Percentiles rank a stretch among this genome's conserved stretches.
Conservation (phyloP, 176 grass and related monocot genomes). For the Oryza glumipatula region DNA sequence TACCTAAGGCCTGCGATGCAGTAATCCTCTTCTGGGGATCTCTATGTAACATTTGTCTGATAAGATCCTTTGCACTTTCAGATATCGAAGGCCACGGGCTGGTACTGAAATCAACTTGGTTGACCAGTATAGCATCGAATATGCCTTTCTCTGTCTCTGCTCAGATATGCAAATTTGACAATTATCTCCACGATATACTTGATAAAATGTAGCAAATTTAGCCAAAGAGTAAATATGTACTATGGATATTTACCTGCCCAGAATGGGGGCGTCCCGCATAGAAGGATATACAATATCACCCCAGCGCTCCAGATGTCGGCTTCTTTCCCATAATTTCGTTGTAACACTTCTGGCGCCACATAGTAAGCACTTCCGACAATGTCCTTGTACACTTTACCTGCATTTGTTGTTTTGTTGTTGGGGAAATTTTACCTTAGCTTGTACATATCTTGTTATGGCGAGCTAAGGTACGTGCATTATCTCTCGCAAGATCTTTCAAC, state of each 20-base stretch:
- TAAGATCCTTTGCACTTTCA: constrained; percentile 72
- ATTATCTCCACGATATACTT: not conserved
- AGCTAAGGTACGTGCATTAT: too few relatives aligned
- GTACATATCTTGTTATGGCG: too few relatives aligned
- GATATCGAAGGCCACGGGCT: constrained; percentile 73
- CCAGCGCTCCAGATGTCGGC: constrained; percentile 85
- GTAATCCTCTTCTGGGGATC: constrained; percentile 66
- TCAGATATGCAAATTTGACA: constrained; percentile 29
- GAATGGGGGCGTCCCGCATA: constrained; percentile 70
- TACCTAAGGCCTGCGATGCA: constrained; percentile 67
- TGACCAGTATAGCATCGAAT: constrained; percentile 60
- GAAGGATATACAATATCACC: constrained; percentile 82
- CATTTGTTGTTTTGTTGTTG: constrained; percentile 9
- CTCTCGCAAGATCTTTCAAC: too few relatives aligned
- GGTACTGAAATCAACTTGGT: constrained; percentile 46
- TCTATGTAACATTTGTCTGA: constrained; percentile 60
- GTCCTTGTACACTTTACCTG: constrained; percentile 77
- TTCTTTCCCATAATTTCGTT: constrained; percentile 72
- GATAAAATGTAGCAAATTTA: not conserved
- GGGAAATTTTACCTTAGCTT: too few relatives aligned
- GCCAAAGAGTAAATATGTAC: not conserved
- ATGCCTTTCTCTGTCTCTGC: constrained; percentile 80
- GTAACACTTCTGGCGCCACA: constrained; percentile 76
- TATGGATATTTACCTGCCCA: constrained; percentile 56
- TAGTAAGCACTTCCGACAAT: constrained; percentile 78